A percentile compares a stretch with the other conserved stretches of the same genome.
Conservation (phyloP, 2,329 filamentous ascomycete genomes). For the Chalara sp. region DNA sequence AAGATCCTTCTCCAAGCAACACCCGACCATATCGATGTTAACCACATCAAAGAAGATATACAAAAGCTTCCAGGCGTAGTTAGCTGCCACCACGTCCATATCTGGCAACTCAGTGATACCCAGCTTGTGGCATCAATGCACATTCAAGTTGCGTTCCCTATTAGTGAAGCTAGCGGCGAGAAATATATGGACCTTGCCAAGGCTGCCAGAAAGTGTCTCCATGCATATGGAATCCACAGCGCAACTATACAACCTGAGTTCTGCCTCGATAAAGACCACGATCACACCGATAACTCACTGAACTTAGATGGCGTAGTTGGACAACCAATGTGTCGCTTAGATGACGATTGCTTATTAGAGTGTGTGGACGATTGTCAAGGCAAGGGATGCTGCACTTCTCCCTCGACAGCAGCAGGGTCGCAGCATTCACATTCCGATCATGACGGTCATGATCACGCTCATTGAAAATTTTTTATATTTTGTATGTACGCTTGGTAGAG, state of each 20-base stretch:
- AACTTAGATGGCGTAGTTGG: slow-evolving; percentile 21
- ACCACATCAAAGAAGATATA: slow-evolving; percentile 90
- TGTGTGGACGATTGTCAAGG: slow-evolving; percentile 29
- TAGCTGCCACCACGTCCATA: slow-evolving; percentile 91
- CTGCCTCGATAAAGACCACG: slow-evolving; percentile 41
- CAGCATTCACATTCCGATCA: slow-evolving; percentile 24
- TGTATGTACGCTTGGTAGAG: neutral
- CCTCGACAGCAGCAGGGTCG: slow-evolving; percentile 16
- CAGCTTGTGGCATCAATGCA: slow-evolving; percentile 92
- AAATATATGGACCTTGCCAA: slow-evolving; percentile 88
- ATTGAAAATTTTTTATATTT: slow-evolving; percentile 12
- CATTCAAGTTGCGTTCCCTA: slow-evolving; percentile 84
- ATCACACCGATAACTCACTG: slow-evolving; percentile 15
- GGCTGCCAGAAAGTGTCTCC: slow-evolving; percentile 78
- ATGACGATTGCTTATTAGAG: slow-evolving; percentile 26
- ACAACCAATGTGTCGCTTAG: slow-evolving; percentile 17
- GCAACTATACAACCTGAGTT: slow-evolving; percentile 97
- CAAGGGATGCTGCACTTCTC: slow-evolving; percentile 24
- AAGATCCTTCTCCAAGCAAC: slow-evolving; percentile 93
- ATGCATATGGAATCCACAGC: slow-evolving; percentile 93
- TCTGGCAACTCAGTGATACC: slow-evolving; percentile 95
- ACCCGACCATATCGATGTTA: slow-evolving; percentile 77
- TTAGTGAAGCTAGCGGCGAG: slow-evolving; percentile 69
- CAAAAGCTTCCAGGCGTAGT: slow-evolving; percentile 76
- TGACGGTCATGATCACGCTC: slow-evolving; percentile 22